Evolutionary conservation across 2,329 filamentous ascomycete species (phyloP).

Genomic region (Colletotrichum sp.): DNA sequence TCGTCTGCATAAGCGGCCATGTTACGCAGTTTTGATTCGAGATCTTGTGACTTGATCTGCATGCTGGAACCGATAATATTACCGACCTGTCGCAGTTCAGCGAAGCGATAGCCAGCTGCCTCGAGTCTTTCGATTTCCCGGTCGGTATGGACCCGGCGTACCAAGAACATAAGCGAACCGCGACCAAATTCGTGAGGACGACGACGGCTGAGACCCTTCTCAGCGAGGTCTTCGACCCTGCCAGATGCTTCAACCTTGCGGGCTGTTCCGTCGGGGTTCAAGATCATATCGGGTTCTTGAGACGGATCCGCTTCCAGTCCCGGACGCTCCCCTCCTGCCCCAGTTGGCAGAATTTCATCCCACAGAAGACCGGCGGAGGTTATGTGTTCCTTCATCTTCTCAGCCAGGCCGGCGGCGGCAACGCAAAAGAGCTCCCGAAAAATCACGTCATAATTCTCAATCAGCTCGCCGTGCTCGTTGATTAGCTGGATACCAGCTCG

Average conservation of each 20-base stretch:
- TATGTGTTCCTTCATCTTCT: slow-evolving; percentile 67
- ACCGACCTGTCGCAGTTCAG: slow-evolving; percentile 70
- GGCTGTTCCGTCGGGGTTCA: slow-evolving; percentile 19
- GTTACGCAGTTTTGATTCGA: slow-evolving; percentile 64
- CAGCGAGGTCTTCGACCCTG: slow-evolving; percentile 38
- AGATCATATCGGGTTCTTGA: background rate
- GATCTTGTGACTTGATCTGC: slow-evolving; percentile 70
- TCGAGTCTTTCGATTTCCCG: slow-evolving; percentile 69
- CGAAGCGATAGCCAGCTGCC: slow-evolving; percentile 80
- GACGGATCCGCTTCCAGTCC: background rate
- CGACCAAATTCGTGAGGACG: slow-evolving; percentile 57
- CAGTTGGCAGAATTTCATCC: slow-evolving; percentile 77
- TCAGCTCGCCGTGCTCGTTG: slow-evolving; percentile 59
- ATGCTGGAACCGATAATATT: slow-evolving; percentile 73
- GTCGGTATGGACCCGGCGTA: slow-evolving; percentile 63
- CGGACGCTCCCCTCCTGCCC: slow-evolving; percentile 36
- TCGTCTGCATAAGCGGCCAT: slow-evolving; percentile 66
- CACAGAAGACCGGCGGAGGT: slow-evolving; percentile 72
- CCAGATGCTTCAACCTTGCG: slow-evolving; percentile 2
- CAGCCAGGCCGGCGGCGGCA: slow-evolving; percentile 76
- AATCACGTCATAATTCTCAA: slow-evolving; percentile 74
- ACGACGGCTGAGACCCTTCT: slow-evolving; percentile 40
- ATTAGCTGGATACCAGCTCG: slow-evolving; percentile 47
- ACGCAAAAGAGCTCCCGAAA: slow-evolving; percentile 87
- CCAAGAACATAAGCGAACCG: slow-evolving; percentile 82